Evolutionary conservation across 345 rosid species (phyloP), one percentile per base, ranked within the genome.

Genomic region (Eucalyptus dawsonii): DNA sequence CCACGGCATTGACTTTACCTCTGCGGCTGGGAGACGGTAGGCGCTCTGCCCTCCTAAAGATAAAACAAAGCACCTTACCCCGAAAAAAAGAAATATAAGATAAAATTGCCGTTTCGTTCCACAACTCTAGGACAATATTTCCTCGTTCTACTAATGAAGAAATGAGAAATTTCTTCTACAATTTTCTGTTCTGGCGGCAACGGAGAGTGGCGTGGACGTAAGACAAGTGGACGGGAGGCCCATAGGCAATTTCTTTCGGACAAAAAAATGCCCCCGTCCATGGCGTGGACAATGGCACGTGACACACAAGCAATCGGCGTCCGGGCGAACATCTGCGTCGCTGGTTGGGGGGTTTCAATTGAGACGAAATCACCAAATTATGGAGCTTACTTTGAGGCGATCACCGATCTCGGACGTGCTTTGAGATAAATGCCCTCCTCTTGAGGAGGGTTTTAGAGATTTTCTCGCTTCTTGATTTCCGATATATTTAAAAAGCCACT

Each of bases 21-120:
- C 69, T 17, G 7, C 69, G 34, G 8, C n/a, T 17, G 0, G 34
- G 14, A 27, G 69, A 62, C 2, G 3, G 0, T 56, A 1, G 8
- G 12, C 27, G 12, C 0, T 27, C 0, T 27, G 31, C 8, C 16
- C 16, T 60, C 31, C 12, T 60, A 7, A 7, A 60, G 69, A 6
- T 29, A 60, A 60, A 60, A 60, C 69, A 60, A 60, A 60, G 27
- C 16, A 53, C 10, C 58, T 19, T 24, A 53, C 58, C 58, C 58
- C 58, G n/a, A 53, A 19, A 24, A 53, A 53, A 53, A 53, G 24
- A 19, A 53, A 53, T n/a, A 53, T 53, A 53, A 60, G 69, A 12
- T 29, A 12, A 11, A 60, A 34, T 17, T 27, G 69, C 34, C 34
- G 69, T 62, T 62, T 3, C 69, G 13, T 62, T 62, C 14, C 17